phyloP scores from a whole-genome alignment of 768 basidiomycete genomes.

The Boletus reticulatus region DNA sequence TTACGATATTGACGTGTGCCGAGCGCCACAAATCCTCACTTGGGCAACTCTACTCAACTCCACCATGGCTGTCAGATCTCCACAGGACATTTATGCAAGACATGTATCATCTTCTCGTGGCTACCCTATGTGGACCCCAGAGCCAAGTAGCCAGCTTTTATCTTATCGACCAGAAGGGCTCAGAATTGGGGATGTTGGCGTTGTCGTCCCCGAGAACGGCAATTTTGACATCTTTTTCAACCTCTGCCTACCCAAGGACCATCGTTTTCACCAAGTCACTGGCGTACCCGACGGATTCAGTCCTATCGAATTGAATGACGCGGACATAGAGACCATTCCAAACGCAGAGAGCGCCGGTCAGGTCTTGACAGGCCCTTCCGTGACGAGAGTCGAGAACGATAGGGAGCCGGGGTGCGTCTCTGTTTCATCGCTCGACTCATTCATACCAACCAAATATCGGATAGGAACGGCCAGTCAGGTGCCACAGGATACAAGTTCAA shows the following conservation, averaged over 20 bases:
- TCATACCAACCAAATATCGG: neutral
- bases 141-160: constrained; percentile 26
- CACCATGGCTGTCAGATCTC: constrained; percentile 22
- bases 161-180: constrained; percentile 29
- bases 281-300: constrained; percentile 31
- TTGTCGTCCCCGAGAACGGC: constrained; percentile 33
- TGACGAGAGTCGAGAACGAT: constrained; percentile 6
- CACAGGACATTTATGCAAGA: constrained; percentile 27
- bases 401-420: constrained; percentile 4
- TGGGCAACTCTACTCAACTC: neutral
- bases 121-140: constrained; percentile 37
- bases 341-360: constrained; percentile 12
- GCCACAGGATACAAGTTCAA: constrained; percentile 10
- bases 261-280: constrained; percentile 11
- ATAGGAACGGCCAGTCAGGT: constrained; percentile 5
- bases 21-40: constrained; percentile 10
- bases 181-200: constrained; percentile 39
- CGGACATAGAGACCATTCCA: constrained; percentile 13
- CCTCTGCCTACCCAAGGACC: constrained; percentile 34
- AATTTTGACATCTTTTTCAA: constrained; percentile 40
- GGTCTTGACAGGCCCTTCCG: constrained; percentile 9
- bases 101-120: constrained; percentile 28
- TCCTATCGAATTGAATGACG: constrained; percentile 20
- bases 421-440: neutral
- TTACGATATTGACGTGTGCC: neutral